These are phyloP conservation scores for Kwoniella heveanensis DNA, from an alignment of 768 basidiomycete species.

Conservation along the genomic window DNA sequence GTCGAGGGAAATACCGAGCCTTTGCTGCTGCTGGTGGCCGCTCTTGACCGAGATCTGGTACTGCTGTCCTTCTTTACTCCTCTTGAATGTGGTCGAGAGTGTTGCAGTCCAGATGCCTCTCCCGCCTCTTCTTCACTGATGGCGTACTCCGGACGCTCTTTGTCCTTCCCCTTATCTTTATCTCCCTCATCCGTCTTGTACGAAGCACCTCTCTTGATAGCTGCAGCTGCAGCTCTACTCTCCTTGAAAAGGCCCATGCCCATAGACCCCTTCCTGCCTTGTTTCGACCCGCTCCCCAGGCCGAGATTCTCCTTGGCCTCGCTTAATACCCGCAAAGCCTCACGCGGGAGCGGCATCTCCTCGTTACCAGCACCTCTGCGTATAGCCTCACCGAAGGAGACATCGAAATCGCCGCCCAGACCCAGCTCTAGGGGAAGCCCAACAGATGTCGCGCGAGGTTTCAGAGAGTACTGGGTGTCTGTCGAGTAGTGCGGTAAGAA, in stretches of 20 bases:
- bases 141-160: conserved; percentile 21
- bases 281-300: conserved; percentile 31
- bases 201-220: conserved; percentile 2
- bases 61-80: neutral
- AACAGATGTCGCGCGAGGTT: conserved; percentile 12
- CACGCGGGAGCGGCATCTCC: conserved; percentile 47
- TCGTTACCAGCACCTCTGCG: conserved; percentile 39
- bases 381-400: conserved; percentile 50
- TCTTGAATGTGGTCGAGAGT: neutral
- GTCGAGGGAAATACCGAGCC: neutral
- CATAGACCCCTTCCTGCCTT: conserved; percentile 57
- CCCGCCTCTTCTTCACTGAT: conserved; percentile 14
- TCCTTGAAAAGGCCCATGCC: conserved; percentile 58
- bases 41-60: conserved; percentile 5
- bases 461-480: conserved; percentile 50
- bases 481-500: conserved; percentile 52
- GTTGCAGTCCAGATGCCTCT: neutral
- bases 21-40: conserved; percentile 6
- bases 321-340: conserved; percentile 45
- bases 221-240: conserved; percentile 31
- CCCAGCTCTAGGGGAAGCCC: conserved; percentile 48
- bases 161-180: conserved; percentile 19
- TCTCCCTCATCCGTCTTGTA: conserved; percentile 4
- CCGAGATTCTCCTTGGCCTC: conserved; percentile 49
- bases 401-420: conserved; percentile 53